Evolutionary conservation across 1,284 basidiomycete genomes (phyloP), one percentile per base, ranked within the genome.

Genomic region (Ustilago trichophora): DNA sequence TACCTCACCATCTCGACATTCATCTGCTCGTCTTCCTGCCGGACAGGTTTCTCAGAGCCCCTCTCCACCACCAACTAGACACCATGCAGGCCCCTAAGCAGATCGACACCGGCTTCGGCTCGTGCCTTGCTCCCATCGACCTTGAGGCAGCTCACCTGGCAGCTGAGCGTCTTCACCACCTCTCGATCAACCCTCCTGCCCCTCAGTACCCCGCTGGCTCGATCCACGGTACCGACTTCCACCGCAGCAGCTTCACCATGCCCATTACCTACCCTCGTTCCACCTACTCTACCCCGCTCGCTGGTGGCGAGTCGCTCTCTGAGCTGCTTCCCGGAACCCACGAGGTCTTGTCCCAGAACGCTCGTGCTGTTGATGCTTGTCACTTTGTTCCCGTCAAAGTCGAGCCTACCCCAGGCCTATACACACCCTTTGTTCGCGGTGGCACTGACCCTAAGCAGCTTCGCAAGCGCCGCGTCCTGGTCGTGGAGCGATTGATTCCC

Each of bases 21-120:
- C 18, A 25, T 29, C 41, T 33, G 15, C 47, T 41, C 31, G 16
- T 25, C n/a, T n/a, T n/a, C 60, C 60, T 64, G 54, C 60, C 31
- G 60, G 60, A 38, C 60, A 64, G 54, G 41, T 36, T 21, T 26
- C 24, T 24, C 26, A 22, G 16, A 35, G 27, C 21, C 31, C 13
- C 15, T 10, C 25, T 6, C 18, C 33, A 42, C 9, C 38, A 29
- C 13, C 24, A 32, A 16, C 16, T 37, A 29, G 11, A 21, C 33
- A 46, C 10, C 31, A 68, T 68, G 65, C 58, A 57, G 53, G 58
- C 54, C 6, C 65, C 65, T 13, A 62, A 63, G 47, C 57, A 62
- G 42, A 68, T 63, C 47, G 40, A 68, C 47, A 68, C 65, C 12
- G 54, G 54, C 51, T 68, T 68, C 41, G 65, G 65, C 45, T 63